A percentile compares a stretch with the other conserved stretches of the same genome.
phyloP scores from a whole-genome alignment of 129 eudicot genomes.

The Ambrosia artemisiifolia region DNA sequence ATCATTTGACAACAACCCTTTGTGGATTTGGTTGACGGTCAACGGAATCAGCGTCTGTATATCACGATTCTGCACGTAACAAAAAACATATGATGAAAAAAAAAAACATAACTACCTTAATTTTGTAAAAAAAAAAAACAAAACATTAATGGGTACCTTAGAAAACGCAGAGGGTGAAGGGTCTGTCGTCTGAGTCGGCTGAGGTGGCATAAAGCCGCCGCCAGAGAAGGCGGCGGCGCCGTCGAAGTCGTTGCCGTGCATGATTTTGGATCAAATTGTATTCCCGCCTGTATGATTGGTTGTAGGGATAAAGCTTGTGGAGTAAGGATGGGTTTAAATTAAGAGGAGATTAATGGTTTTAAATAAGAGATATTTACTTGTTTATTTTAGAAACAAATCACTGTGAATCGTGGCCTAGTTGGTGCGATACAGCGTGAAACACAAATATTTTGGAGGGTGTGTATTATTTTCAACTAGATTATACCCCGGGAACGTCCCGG shows the following conservation, averaged over 20 bases:
- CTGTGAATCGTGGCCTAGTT: too few relatives aligned
- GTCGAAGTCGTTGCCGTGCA: slow-evolving; percentile 61
- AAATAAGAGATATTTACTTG: too few relatives aligned
- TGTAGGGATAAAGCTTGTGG: too few relatives aligned
- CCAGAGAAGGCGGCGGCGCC: slow-evolving; percentile 86
- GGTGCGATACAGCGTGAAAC: too few relatives aligned
- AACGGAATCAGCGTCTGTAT: slow-evolving; percentile 61
- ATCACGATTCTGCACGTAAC: slow-evolving; percentile 56
- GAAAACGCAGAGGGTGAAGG: slow-evolving; percentile 43
- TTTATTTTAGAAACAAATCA: too few relatives aligned
- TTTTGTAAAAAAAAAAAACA: neutral
- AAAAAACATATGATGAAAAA: neutral
- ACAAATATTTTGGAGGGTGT: too few relatives aligned
- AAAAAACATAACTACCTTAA: neutral
- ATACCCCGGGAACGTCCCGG: too few relatives aligned
- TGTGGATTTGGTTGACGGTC: slow-evolving; percentile 73
- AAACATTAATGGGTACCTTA: slow-evolving; percentile 5
- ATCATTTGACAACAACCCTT: slow-evolving; percentile 45
- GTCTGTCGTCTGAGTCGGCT: slow-evolving; percentile 67
- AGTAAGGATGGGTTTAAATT: too few relatives aligned
- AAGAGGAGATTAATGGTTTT: too few relatives aligned
- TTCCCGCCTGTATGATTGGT: too few relatives aligned
- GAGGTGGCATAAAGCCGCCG: slow-evolving; percentile 86
- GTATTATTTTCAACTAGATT: too few relatives aligned
- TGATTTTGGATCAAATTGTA: slow-evolving; percentile 7